Base-by-base conservation (phyloP, 2,329 filamentous ascomycete genomes). In the Sporothrix globosa region DNA sequence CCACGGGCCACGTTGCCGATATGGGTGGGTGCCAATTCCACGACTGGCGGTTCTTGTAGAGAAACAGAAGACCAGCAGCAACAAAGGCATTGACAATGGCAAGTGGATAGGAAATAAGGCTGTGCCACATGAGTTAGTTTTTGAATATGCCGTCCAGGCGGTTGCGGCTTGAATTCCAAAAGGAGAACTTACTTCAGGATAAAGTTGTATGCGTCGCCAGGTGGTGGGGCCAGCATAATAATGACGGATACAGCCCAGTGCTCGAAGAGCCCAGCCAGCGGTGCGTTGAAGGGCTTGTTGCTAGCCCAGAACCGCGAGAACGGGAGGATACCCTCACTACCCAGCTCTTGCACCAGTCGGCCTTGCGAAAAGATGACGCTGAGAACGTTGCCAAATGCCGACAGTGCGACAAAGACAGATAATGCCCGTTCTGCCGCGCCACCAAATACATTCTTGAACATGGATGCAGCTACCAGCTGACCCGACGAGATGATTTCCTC, bases 291-390 rank as follows among this genome's bases (percentile, higher is more conserved):
- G 0, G 88, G 88, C 60, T 84, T 82, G 78, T 88, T 90, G 77
- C 85, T 88, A 14, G 88, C 88, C 83, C 86, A 90, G 74, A 91
- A 81, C 0, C 82, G 80, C 0, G 87, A 88, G 70, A 86, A 88
- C 0, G 89, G 89, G 2, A 91, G 78, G n/a, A 91, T 83, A 39
- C 88, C 88, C 78, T 91, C 88, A 13, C 87, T 86, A 4, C 87
- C 88, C 19, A 90, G 84, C 77, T 90, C 88, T 77, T 90, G 89
- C 0, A 89, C 88, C 5, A 91, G 80, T 68, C 89, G 85, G 7
- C 88, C 88, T 77, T 91, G 88, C 0, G 88, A 88, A 79, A 91
- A 91, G 73, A 90, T 90, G 72, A 91, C 88, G 70, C 83, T 86
- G 61, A 91, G 81, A 17, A 91, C 87, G 74, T 91, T 91, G 39